These are phyloP conservation scores for Tritrichomonas foetus DNA, from an alignment of 208 protist species.

Conservation along the genomic window DNA sequence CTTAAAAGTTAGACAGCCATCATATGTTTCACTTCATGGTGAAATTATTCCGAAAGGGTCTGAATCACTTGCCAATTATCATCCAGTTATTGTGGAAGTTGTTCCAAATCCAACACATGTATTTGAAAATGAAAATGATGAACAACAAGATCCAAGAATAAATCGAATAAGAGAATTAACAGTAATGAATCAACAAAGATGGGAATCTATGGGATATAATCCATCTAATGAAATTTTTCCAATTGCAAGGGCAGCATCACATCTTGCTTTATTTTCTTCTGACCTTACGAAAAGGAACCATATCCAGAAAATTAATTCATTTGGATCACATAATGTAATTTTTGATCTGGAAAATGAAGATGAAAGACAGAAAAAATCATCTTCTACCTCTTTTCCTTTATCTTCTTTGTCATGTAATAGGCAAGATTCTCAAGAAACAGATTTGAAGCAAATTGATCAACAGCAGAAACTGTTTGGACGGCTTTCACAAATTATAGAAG, in stretches of 20 bases:
- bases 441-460: too few species aligned
- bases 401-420: too few species aligned
- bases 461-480: too few species aligned
- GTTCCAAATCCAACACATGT: background rate
- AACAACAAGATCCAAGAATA: background rate
- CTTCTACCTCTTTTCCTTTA: too few species aligned
- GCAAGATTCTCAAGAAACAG: too few species aligned
- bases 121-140: background rate
- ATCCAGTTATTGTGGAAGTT: background rate
- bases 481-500: too few species aligned
- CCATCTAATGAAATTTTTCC: background rate
- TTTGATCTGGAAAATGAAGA: too few species aligned
- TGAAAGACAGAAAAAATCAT: too few species aligned
- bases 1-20: background rate
- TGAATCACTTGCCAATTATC: background rate
- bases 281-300: too few species aligned
- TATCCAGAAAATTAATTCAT: too few species aligned
- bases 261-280: background rate
- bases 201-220: constrained; percentile 9
- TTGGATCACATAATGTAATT: too few species aligned
- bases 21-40: background rate
- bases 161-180: constrained; percentile 1
- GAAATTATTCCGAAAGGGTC: constrained; percentile 21
- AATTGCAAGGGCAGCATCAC: background rate
- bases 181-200: background rate